A percentile compares a stretch with the other conserved stretches of the same genome.
Evolutionary conservation across 352 stramenopile genomes (phyloP).

Genomic region (Phytophthora idaei): DNA sequence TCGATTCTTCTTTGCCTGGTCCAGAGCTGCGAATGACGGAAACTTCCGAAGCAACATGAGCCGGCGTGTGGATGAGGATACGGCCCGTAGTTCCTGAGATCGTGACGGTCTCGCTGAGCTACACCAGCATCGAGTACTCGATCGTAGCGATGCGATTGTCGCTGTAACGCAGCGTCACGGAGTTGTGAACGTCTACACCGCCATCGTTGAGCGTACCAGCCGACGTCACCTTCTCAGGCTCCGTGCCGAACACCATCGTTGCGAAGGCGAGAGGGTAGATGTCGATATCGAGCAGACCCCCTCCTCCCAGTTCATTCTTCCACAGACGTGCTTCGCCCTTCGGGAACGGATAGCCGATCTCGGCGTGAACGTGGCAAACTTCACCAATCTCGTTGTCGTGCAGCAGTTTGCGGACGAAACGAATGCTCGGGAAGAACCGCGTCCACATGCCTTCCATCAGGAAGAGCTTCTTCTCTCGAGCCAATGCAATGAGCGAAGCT

Average conservation of each 20-base stretch:
- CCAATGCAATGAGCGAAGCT: constrained; percentile 56
- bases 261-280: constrained; percentile 83
- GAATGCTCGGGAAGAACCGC: constrained; percentile 82
- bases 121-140: constrained; percentile 70
- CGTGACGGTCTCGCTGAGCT: constrained; percentile 68
- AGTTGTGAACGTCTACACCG: constrained; percentile 60
- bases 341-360: constrained; percentile 51
- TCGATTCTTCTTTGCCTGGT: constrained; percentile 31
- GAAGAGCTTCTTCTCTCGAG: constrained; percentile 62
- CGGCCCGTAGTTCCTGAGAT: constrained; percentile 74
- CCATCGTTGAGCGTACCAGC: constrained; percentile 54
- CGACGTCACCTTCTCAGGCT: constrained; percentile 56
- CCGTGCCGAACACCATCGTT: constrained; percentile 62
- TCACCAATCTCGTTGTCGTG: constrained; percentile 48
- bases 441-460: constrained; percentile 89
- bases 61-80: constrained; percentile 55
- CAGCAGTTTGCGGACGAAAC: constrained; percentile 50
- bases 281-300: constrained; percentile 76
- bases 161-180: constrained; percentile 63
- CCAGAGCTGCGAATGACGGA: constrained; percentile 23
- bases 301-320: constrained; percentile 67
- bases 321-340: constrained; percentile 56
- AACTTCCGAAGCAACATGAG: constrained; percentile 58
- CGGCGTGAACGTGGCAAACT: constrained; percentile 54
- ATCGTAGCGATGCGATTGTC: constrained; percentile 56